These are phyloP conservation scores for Sporothrix euskadiensis DNA, from an alignment of 2,329 filamentous ascomycete species.

Conservation along the genomic window DNA sequence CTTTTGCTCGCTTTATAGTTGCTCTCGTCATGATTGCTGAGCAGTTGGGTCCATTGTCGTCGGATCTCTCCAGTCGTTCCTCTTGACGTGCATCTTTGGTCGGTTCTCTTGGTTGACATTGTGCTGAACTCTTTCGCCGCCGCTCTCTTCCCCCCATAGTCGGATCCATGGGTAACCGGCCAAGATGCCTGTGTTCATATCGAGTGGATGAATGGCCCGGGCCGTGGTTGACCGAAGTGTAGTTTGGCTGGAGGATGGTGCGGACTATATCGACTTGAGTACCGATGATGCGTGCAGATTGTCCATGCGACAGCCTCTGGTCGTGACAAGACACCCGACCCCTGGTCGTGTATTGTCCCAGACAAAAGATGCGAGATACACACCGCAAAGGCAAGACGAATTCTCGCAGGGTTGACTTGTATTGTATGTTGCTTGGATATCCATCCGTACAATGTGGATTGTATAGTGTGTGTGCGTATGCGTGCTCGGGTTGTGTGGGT, in stretches of 20 bases:
- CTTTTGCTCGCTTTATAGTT: background rate
- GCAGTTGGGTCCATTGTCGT: background rate
- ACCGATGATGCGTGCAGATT: background rate
- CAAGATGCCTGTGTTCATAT: background rate
- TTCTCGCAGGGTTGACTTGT: background rate
- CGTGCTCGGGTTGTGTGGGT: background rate
- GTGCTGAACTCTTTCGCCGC: background rate
- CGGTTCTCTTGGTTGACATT: background rate
- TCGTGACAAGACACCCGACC: background rate
- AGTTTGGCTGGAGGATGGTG: background rate
- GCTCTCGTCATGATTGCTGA: background rate
- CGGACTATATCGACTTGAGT: background rate
- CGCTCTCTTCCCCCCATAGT: background rate
- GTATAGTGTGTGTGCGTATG: background rate
- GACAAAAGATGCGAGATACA: conserved; percentile 7
- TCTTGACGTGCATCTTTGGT: background rate
- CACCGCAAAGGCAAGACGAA: background rate
- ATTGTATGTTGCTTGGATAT: background rate
- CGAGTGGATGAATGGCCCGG: background rate
- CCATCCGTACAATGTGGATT: background rate
- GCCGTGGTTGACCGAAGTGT: conserved; percentile 5
- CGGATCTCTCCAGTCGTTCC: conserved; percentile 2
- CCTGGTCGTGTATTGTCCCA: background rate
- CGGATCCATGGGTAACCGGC: background rate
- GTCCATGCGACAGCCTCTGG: background rate